A percentile compares a stretch with the other conserved stretches of the same genome.
phyloP scores from a whole-genome alignment of 371 early-diverging fungal genomes.

The Mucor lusitanicus region DNA sequence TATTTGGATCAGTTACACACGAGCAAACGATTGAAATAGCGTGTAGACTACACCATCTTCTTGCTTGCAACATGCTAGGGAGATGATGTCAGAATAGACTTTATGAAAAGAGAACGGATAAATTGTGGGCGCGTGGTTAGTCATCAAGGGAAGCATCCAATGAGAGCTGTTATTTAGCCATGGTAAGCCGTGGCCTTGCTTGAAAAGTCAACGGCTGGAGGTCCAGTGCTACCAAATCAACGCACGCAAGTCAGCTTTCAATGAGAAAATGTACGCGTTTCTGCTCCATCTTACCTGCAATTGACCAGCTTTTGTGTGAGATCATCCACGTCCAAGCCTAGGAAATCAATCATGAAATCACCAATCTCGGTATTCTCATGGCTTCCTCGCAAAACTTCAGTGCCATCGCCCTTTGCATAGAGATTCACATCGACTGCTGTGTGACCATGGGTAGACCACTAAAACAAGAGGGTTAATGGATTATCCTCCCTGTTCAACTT shows the following conservation, averaged over 20 bases:
- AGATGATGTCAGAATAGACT: conserved; percentile 15
- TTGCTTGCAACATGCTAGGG: not conserved
- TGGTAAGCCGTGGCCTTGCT: conserved; percentile 5
- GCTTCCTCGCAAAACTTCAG: conserved; percentile 60
- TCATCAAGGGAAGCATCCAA: conserved; percentile 5
- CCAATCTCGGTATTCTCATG: conserved; percentile 92
- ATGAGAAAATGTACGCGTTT: not conserved
- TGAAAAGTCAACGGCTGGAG: not conserved
- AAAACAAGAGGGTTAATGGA: not conserved
- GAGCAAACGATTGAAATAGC: not conserved
- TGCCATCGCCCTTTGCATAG: conserved; percentile 68
- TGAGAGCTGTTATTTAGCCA: conserved; percentile 5
- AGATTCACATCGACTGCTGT: conserved; percentile 94
- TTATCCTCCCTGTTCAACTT: not conserved
- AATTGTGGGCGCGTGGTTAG: not conserved
- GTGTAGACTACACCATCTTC: not conserved
- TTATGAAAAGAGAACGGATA: not conserved
- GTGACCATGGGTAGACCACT: conserved; percentile 93
- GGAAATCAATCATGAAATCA: conserved; percentile 60
- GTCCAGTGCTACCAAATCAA: not conserved
- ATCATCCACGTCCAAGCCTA: conserved; percentile 64
- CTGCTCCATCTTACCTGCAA: not conserved
- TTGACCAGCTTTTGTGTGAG: conserved; percentile 54
- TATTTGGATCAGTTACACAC: conserved; percentile 12
- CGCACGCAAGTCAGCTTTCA: not conserved